Percentiles rank a stretch among this genome's conserved stretches.
Evolutionary conservation across 768 basidiomycete species (phyloP).

Genomic region (Podaxis sp.): DNA sequence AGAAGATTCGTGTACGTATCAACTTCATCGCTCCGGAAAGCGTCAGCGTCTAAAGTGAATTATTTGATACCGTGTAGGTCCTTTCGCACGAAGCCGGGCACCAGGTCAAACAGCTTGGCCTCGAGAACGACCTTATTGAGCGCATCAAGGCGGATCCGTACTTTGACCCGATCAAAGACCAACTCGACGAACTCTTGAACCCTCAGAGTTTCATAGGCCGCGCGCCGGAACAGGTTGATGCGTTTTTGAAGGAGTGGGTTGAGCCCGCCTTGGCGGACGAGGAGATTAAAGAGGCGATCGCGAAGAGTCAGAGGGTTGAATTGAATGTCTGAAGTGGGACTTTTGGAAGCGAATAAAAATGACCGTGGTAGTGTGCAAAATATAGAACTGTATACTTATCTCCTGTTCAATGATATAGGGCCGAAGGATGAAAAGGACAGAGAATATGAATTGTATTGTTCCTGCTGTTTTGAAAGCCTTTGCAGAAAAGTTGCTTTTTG

Average conservation of each 20-base stretch:
- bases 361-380: neutral
- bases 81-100: conserved; percentile 92
- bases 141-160: conserved; percentile 80
- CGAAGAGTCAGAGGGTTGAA: conserved; percentile 58
- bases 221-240: conserved; percentile 93
- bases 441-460: no score
- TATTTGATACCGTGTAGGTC: conserved; percentile 44
- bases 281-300: conserved; percentile 56
- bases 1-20: conserved; percentile 77
- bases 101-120: conserved; percentile 92
- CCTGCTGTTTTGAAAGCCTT: no score
- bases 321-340: conserved; percentile 47
- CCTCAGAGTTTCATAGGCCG: conserved; percentile 90
- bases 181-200: conserved; percentile 79
- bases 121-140: conserved; percentile 94
- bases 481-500: no score
- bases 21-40: neutral
- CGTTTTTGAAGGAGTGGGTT: conserved; percentile 86
- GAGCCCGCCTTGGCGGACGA: conserved; percentile 68
- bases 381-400: neutral
- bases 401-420: no score
- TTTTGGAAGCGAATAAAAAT: neutral
- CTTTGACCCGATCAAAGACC: conserved; percentile 82
- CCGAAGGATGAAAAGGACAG: no score
- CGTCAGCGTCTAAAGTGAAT: neutral